Base-by-base conservation (phyloP, 192 early-diverging fungal species). In the Podila verticillata region DNA sequence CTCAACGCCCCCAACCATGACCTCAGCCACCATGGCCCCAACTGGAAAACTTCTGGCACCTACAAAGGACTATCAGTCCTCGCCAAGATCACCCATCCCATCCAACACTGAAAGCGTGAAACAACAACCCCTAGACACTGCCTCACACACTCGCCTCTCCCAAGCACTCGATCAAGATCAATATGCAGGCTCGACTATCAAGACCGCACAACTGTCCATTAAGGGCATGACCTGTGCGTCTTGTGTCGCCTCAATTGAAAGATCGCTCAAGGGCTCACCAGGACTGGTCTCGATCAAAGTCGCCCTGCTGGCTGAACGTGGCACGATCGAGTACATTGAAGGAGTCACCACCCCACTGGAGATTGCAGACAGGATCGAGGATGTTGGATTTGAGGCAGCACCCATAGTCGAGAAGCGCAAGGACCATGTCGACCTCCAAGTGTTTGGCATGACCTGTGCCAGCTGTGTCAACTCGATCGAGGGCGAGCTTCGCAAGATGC, bases 221-320 rank as follows among this genome's bases (percentile, higher is more conserved):
- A 87, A 83, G 35, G 98, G 98, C 6, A 99, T 99, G 98, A 97
- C 98, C 30, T 98, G 97, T 84, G 90, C 96, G 5, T 93, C 93
- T 8, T 99, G 98, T 84, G 97, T 99, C 1, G 89, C 89, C 31
- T 84, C 90, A 2, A 93, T 99, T 22, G 95, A 98, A 85, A 89
- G 88, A 22, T 86, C 88, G 5, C 70, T 98, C 32, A 59, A 78
- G 26, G 63, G 72, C 2, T 72, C 85, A 7, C 82, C 86, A 0
- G 96, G 95, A 26, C 85, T 99, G 7, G 62, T 85, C 5, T 88
- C 85, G 5, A 89, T 95, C 66, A 92, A 91, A 69, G 98, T 99
- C 10, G 91, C 93, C 3, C 85, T 99, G 29, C 83, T 96, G 39
- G 91, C 95, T 2, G 95, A 96, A 73, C 86, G 91, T 4, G 96